Percentiles rank a stretch among this genome's conserved stretches.
Conservation (phyloP, 768 basidiomycete genomes). For the Thelephora ganbajun region DNA sequence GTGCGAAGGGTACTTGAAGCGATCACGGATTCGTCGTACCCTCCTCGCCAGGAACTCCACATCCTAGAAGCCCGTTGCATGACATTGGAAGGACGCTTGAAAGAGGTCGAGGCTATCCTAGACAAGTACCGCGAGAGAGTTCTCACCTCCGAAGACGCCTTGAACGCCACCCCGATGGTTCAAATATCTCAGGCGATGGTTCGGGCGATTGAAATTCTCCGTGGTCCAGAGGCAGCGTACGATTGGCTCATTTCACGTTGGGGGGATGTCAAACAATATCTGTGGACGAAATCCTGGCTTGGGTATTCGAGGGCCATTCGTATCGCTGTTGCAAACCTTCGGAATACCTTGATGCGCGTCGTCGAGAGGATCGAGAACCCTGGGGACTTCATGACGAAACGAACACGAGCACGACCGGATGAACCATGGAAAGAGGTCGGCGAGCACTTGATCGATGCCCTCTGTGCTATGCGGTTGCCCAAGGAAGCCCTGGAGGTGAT, state of each 20-base stretch:
- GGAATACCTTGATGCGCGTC: slow-evolving; percentile 2
- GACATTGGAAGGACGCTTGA: not conserved
- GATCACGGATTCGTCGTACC: not conserved
- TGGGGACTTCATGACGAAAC: slow-evolving; percentile 11
- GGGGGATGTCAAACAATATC: slow-evolving; percentile 16
- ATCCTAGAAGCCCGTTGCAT: not conserved
- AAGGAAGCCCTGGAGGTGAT: slow-evolving; percentile 27
- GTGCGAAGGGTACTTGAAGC: not conserved
- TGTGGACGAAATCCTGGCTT: slow-evolving; percentile 10
- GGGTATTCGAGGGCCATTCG: slow-evolving; percentile 16
- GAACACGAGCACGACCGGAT: slow-evolving; percentile 12
- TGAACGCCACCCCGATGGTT: not conserved
- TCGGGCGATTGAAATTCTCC: slow-evolving; percentile 20
- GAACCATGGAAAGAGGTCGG: slow-evolving; percentile 19
- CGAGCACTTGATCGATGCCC: slow-evolving; percentile 27
- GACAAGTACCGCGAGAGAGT: not conserved
- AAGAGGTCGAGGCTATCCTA: not conserved
- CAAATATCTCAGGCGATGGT: slow-evolving; percentile 14
- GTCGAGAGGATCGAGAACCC: slow-evolving; percentile 22
- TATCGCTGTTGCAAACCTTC: slow-evolving; percentile 9
- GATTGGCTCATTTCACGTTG: slow-evolving; percentile 28
- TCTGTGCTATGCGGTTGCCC: slow-evolving; percentile 19
- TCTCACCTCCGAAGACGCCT: not conserved
- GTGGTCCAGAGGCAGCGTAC: slow-evolving; percentile 20
- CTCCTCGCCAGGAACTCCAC: not conserved